phyloP scores from a whole-genome alignment of 352 stramenopile genomes.

The Phytophthora foliorum region DNA sequence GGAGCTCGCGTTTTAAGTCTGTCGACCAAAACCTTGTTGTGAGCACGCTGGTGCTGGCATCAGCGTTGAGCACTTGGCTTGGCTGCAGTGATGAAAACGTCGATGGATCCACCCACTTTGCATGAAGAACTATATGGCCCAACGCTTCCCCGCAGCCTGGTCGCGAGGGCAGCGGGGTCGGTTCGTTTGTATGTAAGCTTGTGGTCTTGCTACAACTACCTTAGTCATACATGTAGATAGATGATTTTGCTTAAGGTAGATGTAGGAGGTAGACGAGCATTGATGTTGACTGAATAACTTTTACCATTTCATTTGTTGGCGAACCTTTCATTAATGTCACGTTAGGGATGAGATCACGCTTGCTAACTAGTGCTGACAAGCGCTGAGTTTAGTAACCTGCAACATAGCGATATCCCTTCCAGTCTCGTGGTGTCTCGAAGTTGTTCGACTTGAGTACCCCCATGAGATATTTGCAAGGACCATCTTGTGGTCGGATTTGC shows the following conservation, averaged over 20 bases:
- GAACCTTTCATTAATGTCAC: too few species aligned
- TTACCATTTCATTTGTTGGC: background rate
- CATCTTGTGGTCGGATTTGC: conserved; percentile 87
- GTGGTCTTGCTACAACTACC: conserved; percentile 14
- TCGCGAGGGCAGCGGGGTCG: conserved; percentile 11
- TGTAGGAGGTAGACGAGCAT: conserved; percentile 16
- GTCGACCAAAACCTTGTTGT: background rate
- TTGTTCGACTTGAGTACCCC: conserved; percentile 88
- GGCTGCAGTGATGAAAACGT: background rate
- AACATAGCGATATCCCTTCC: conserved; percentile 93
- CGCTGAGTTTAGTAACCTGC: conserved; percentile 61
- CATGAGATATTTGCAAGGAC: conserved; percentile 93
- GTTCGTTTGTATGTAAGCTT: conserved; percentile 29
- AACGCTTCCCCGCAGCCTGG: conserved; percentile 9
- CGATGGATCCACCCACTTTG: conserved; percentile 11
- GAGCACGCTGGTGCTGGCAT: conserved; percentile 4
- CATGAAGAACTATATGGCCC: conserved; percentile 20
- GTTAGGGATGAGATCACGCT: too few species aligned
- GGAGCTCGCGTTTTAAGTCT: conserved; percentile 17
- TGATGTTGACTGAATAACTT: conserved; percentile 8
- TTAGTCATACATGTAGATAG: conserved; percentile 23
- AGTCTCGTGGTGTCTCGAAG: conserved; percentile 90
- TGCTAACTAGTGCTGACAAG: background rate
- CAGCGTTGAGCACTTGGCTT: background rate
- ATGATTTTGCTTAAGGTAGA: conserved; percentile 20